A percentile compares a stretch with the other conserved stretches of the same genome.
These are phyloP conservation scores for Corchorus olitorius DNA, from an alignment of 345 rosid genomes.

Conservation along the genomic window DNA sequence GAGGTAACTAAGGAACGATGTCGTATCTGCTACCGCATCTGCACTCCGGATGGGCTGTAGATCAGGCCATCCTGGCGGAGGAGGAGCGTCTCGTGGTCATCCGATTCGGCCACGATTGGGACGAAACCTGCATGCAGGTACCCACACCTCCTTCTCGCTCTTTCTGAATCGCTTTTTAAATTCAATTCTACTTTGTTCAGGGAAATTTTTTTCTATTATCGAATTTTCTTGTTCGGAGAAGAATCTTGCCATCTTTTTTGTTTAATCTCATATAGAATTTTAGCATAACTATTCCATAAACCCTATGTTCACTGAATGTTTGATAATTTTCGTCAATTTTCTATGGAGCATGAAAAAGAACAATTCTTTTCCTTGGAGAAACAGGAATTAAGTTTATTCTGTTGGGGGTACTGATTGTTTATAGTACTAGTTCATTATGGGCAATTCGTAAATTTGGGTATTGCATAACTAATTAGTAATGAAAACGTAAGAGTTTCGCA, in stretches of 20 bases:
- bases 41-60: slow-evolving; percentile 97
- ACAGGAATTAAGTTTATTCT: too few relatives aligned
- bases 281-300: not conserved
- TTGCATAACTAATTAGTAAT: not conserved
- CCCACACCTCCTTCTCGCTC: not conserved
- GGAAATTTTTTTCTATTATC: not conserved
- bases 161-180: not conserved
- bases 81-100: slow-evolving; percentile 93
- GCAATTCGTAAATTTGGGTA: not conserved
- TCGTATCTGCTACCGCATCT: slow-evolving; percentile 88
- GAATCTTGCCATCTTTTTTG: not conserved
- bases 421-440: not conserved
- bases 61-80: slow-evolving; percentile 91
- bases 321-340: not conserved
- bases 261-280: not conserved
- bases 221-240: not conserved
- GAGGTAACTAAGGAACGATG: slow-evolving; percentile 28
- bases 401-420: too few relatives aligned
- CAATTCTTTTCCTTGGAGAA: too few relatives aligned
- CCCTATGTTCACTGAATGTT: not conserved
- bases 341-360: not conserved
- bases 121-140: slow-evolving; percentile 97
- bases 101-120: slow-evolving; percentile 96
- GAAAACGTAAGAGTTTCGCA: too few relatives aligned
- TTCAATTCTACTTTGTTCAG: not conserved